Evolutionary conservation across 257 asterid genomes (phyloP), one percentile per base, ranked within the genome.

Genomic region (Primulina huaijiensis): DNA sequence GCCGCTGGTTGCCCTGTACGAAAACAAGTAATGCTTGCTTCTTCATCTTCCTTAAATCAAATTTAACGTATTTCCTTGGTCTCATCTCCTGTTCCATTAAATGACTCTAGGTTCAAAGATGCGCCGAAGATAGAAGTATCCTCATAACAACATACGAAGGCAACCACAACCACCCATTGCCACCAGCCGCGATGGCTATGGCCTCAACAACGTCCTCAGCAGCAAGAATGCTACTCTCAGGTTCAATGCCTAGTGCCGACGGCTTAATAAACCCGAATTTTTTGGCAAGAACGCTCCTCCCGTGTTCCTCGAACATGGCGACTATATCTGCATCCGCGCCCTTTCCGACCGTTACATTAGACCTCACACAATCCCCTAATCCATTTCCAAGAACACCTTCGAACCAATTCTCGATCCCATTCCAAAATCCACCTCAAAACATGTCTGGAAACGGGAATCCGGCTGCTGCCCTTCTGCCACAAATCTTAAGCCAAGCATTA

Each of bases 161-260:
- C 33, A 90, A 82, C 50, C 99, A 93, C 88, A 90, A 86, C 77
- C 99, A 93, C 77, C 95, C 96, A 2, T 74, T 93, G 68, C 99
- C 99, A 1, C 97, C 97, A 16, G 95, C 99, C 29, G 99, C 99
- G 50, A 86, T 90, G 91, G 96, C 92, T 6, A 93, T 93, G 99
- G 97, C 96, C 38, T 82, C 97, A 2, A 83, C 99, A 0, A 93
- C 99, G n/a, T 87, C 99, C 11, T 83, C 99, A 3, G 99, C 99
- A 0, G 99, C 97, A 6, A 75, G 75, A 73, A 89, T 89, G 97
- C 83, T 90, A 23, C 95, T 93, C 20, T 93, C 99, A 0, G 99
- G 96, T 1, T 89, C 99, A 8, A 93, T 87, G 95, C 88, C 97
- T 3, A 90, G 97, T 67, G 85, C 91, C 0, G 97, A 90, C 29